Evolutionary conservation across 179 eudicot genomes (phyloP).

Genomic region (Pouteria campechiana): DNA sequence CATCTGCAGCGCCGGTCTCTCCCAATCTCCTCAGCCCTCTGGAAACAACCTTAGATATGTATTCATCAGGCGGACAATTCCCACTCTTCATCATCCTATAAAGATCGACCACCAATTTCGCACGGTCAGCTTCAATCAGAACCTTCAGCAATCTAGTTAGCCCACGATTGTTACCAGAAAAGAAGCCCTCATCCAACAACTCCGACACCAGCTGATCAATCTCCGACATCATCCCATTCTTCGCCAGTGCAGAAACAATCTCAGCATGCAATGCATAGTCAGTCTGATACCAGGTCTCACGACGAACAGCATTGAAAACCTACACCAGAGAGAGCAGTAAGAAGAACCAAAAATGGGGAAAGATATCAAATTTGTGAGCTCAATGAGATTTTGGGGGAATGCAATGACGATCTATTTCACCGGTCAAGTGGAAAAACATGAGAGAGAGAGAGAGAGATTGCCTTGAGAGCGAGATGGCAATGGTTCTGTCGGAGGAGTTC

Average conservation of each 20-base stretch:
- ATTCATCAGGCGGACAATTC: slow-evolving; percentile 43
- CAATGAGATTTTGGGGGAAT: too few relatives aligned
- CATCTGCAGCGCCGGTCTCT: slow-evolving; percentile 38
- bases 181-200: slow-evolving; percentile 28
- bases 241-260: slow-evolving; percentile 30
- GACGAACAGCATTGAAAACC: slow-evolving; percentile 51
- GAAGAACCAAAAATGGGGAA: too few relatives aligned
- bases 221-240: slow-evolving; percentile 30
- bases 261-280: slow-evolving; percentile 34
- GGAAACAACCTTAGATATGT: slow-evolving; percentile 64
- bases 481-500: slow-evolving; percentile 80
- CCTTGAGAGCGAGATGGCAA: slow-evolving; percentile 31
- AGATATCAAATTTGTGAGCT: too few relatives aligned
- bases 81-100: slow-evolving; percentile 75
- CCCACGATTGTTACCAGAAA: slow-evolving; percentile 41
- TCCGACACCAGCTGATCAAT: slow-evolving; percentile 44
- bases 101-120: slow-evolving; percentile 50
- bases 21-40: slow-evolving; percentile 67
- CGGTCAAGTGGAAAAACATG: too few relatives aligned
- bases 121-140: slow-evolving; percentile 39
- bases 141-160: slow-evolving; percentile 48
- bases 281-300: slow-evolving; percentile 44
- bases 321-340: too few relatives aligned
- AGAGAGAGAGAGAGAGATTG: too few relatives aligned
- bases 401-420: too few relatives aligned